A percentile compares a stretch with the other conserved stretches of the same genome.
These are phyloP conservation scores for Salix dunnii DNA, from an alignment of 345 rosid genomes.

Conservation along the genomic window DNA sequence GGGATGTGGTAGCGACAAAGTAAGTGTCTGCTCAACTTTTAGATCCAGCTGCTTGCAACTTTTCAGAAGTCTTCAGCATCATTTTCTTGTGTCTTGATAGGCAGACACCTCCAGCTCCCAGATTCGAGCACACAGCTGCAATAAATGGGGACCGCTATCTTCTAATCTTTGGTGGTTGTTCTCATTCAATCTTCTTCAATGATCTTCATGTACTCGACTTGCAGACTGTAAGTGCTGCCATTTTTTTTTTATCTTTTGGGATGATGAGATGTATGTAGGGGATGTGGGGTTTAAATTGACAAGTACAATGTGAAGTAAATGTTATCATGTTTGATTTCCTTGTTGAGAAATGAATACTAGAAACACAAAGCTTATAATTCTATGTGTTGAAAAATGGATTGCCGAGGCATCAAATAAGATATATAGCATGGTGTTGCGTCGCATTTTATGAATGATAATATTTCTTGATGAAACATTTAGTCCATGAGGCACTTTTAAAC, in stretches of 20 bases:
- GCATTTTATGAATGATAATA: background rate
- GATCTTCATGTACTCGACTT: constrained; percentile 94
- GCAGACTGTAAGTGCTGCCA: constrained; percentile 56
- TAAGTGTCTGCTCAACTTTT: constrained; percentile 38
- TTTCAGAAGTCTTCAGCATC: constrained; percentile 28
- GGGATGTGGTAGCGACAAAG: constrained; percentile 69
- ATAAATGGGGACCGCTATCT: constrained; percentile 71
- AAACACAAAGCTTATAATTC: background rate
- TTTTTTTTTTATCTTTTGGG: background rate
- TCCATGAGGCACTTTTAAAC: background rate
- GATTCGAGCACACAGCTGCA: constrained; percentile 95
- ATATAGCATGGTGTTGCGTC: background rate
- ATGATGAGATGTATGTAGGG: background rate
- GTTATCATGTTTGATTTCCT: background rate
- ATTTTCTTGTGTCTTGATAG: constrained; percentile 47
- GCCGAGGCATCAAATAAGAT: background rate
- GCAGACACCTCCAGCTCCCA: constrained; percentile 92
- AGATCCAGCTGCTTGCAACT: background rate
- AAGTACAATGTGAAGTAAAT: background rate
- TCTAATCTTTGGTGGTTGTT: constrained; percentile 89
- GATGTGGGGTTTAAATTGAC: background rate
- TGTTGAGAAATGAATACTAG: background rate
- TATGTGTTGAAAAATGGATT: background rate
- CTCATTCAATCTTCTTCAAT: constrained; percentile 84
- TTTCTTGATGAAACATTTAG: background rate